These are phyloP conservation scores for Aegle marmelos DNA, from an alignment of 345 rosid species.

Conservation along the genomic window DNA sequence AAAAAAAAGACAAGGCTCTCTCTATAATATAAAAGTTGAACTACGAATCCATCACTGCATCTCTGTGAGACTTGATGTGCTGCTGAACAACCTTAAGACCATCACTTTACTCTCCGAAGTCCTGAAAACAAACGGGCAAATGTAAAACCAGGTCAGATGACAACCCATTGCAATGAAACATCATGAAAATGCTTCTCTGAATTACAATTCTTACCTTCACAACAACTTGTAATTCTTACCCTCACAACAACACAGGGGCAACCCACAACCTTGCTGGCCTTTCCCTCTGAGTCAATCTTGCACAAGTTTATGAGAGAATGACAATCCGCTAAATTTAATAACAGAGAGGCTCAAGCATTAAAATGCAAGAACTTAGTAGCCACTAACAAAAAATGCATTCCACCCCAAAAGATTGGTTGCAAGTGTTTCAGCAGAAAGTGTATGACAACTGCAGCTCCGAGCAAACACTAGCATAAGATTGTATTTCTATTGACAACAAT, in stretches of 20 bases:
- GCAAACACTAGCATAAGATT: background rate
- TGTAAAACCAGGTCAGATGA: background rate
- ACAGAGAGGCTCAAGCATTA: background rate
- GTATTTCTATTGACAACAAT: background rate
- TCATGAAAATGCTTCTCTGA: background rate
- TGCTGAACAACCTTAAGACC: constrained; percentile 49
- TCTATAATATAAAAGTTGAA: background rate
- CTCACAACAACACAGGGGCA: constrained; percentile 86
- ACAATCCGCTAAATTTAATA: background rate
- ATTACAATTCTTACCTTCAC: constrained; percentile 52
- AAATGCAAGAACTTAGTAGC: background rate
- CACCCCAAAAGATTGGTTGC: background rate
- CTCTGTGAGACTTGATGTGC: constrained; percentile 46
- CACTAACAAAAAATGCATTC: background rate
- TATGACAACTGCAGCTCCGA: background rate
- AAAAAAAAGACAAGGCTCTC: background rate
- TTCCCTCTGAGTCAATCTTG: constrained; percentile 84
- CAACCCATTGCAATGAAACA: background rate
- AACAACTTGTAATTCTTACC: too few species aligned
- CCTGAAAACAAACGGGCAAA: constrained; percentile 31
- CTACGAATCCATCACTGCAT: background rate
- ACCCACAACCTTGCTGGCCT: constrained; percentile 84
- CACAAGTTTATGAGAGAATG: constrained; percentile 46
- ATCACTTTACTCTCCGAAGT: constrained; percentile 57
- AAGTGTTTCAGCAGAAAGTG: background rate